Base-by-base conservation (phyloP, 805 yeast species). In the Blastobotrys peoriensis region DNA sequence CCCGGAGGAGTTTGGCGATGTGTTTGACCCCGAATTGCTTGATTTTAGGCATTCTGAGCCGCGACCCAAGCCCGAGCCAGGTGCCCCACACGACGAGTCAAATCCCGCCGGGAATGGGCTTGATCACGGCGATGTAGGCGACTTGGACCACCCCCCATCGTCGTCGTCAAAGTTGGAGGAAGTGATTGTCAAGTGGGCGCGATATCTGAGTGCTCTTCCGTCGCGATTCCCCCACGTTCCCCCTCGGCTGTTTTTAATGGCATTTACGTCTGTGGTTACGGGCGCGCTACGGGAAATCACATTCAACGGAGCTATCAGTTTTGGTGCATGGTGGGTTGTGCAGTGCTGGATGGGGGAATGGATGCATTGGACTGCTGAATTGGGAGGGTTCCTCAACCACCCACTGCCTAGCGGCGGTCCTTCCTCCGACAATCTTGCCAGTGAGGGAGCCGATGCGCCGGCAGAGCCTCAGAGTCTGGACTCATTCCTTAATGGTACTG, bases 311-410 rank as follows among this genome's bases (percentile, higher is more conserved):
- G 79, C 79, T 5, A 71, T 71, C 36, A 74, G 81, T 1, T 81
- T 83, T 58, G 79, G 79, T 6, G 75, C 79, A 2, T 84, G 91
- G 91, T 83, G 87, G 86, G 71, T 77, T 36, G 68, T 82, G 2
- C 68, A 84, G 45, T 79, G 87, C 58, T 84, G 91, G 88, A 66
- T 79, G 4, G 86, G 81, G 55, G 91, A 83, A 56, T 83, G 77
- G 71, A 66, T 82, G 48, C 72, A 72, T 2, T 81, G 86, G 79
- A 64, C 74, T 45, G 80, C 81, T 20, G 87, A 82, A 55, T 61
- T 58, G 47, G 61, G 63, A 15, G 64, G 63, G 16, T 61, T 61
- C 40, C 40, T 64, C 22, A 40, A 40, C 25, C 40, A n/a, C n/a
- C n/a, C n/a, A n/a, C n/a, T n/a, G n/a, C n/a, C n/a, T 13, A 3